Evolutionary conservation across 208 protist genomes (phyloP), one percentile per base, ranked within the genome.

Genomic region (Trypanosoma melophagium): DNA sequence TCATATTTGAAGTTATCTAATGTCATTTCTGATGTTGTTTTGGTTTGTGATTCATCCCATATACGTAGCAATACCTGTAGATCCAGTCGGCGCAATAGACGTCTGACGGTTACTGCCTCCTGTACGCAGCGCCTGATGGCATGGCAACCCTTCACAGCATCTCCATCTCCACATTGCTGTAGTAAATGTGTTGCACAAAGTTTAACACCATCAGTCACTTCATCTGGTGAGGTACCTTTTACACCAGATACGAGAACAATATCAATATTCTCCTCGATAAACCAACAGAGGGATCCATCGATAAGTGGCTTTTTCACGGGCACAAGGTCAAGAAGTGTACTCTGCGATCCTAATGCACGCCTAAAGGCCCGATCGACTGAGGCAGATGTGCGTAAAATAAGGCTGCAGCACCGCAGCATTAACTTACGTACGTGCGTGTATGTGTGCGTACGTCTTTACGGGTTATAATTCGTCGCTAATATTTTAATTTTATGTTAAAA

Each of bases 281-380:
- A 68, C 70, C 70, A 76, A 44, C 70, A 66, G 0, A 76, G 56
- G 13, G 62, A 76, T 1, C 63, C 70, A n/a, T 70, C 70, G 44
- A 76, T 41, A 10, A 66, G 44, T 50, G 70, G 70, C 28, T 76
- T 76, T 44, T 76, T 76, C 3, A 76, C 56, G 1, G 70, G 70
- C 25, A 76, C 28, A 56, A 76, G 57, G 41, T 76, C 70, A 38
- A 76, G 45, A 21, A 66, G 38, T 16, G 47, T 69, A 50, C 25
- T 66, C 41, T 76, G 70, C 13, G 61, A n/a, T 3, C 57, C 55
- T 12, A 76, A 47, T 14, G 41, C 61, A 7, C 70, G 61, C 17
- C 63, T 52, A 66, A 76, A 76, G 9, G n/a, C 16, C 16, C 12
- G 3, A 17, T 76, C 70, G 2, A 57, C 24, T 14, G 45, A 61